A percentile compares a stretch with the other conserved stretches of the same genome.
Conservation (phyloP, 2,329 filamentous ascomycete genomes). For the Diaporthe amygdali region DNA sequence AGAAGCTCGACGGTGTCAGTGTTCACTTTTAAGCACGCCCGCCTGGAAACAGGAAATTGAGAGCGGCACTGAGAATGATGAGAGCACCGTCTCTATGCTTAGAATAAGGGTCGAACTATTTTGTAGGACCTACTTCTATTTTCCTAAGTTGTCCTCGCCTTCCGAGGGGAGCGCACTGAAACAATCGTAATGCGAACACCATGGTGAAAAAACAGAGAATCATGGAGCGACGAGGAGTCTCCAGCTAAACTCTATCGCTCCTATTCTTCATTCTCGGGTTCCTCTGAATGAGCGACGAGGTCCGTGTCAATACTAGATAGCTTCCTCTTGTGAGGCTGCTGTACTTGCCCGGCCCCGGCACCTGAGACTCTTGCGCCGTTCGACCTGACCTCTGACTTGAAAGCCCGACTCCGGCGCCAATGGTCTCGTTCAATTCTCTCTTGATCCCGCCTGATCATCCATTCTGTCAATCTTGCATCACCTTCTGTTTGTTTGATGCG, state of each 20-base stretch:
- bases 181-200: too few relatives aligned
- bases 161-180: too few relatives aligned
- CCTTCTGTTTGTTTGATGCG: constrained; percentile 45
- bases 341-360: constrained; percentile 26
- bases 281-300: neutral
- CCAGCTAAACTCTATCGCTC: neutral
- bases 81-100: too few relatives aligned
- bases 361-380: constrained; percentile 30
- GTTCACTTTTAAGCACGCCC: too few relatives aligned
- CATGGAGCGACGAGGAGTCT: too few relatives aligned
- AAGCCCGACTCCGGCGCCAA: constrained; percentile 16
- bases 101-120: too few relatives aligned
- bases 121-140: too few relatives aligned
- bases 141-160: too few relatives aligned
- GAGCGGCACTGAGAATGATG: too few relatives aligned
- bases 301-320: constrained; percentile 24
- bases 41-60: too few relatives aligned
- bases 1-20: too few relatives aligned
- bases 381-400: constrained; percentile 8
- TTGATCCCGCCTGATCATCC: constrained; percentile 41
- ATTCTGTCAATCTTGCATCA: constrained; percentile 45
- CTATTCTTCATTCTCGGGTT: neutral
- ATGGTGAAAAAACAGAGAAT: too few relatives aligned
- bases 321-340: constrained; percentile 28
- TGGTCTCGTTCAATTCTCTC: constrained; percentile 31